A percentile compares a stretch with the other conserved stretches of the same genome.
Evolutionary conservation across 768 basidiomycete genomes (phyloP).

Genomic region (Suillus tomentosus): DNA sequence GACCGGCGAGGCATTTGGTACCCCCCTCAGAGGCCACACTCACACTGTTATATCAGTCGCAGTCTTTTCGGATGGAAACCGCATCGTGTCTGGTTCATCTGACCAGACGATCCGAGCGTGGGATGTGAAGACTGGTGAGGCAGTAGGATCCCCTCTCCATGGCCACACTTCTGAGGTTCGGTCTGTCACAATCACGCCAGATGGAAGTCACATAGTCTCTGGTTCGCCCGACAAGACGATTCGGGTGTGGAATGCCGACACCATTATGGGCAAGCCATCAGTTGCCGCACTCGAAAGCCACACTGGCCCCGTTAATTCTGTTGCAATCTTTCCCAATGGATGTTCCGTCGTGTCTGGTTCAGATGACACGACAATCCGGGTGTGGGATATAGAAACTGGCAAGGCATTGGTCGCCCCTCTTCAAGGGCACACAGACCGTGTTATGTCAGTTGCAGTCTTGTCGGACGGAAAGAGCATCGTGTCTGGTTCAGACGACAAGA

Average conservation of each 20-base stretch:
- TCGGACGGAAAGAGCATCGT: neutral
- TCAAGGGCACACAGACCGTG: neutral
- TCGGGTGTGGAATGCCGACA: neutral
- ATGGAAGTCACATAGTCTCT: neutral
- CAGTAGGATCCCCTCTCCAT: neutral
- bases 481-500: neutral
- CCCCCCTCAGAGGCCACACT: too few relatives aligned
- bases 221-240: neutral
- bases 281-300: neutral
- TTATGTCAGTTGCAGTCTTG: neutral
- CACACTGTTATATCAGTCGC: rapidly evolving
- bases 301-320: neutral
- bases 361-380: neutral
- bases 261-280: neutral
- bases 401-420: neutral
- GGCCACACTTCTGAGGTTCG: rapidly evolving
- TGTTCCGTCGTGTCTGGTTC: neutral
- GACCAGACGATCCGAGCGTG: too few relatives aligned
- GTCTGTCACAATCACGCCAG: neutral
- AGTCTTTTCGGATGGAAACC: too few relatives aligned
- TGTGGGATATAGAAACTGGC: neutral
- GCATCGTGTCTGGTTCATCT: too few relatives aligned
- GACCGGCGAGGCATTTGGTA: neutral
- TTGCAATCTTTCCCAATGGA: neutral
- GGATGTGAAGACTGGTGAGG: too few relatives aligned